Percentiles rank a stretch among this genome's conserved stretches.
Evolutionary conservation across 2,329 filamentous ascomycete species (phyloP).

Genomic region (Coleophoma cylindrospora): DNA sequence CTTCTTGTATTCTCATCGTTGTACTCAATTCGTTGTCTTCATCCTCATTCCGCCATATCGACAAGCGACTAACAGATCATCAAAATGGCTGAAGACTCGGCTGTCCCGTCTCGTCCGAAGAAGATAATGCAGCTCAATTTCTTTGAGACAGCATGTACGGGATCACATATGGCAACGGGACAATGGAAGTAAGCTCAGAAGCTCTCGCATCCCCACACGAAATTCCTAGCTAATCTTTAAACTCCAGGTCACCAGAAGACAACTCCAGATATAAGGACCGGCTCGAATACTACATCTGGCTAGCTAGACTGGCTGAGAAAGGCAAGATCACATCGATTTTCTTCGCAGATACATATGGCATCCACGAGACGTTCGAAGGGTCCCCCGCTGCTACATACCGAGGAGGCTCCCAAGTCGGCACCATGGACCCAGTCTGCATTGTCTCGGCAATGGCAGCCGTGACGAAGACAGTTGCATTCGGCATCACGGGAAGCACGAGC

Average conservation of each 20-base stretch:
- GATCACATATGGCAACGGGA: constrained; percentile 3
- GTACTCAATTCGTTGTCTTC: neutral
- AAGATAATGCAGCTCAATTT: constrained; percentile 8
- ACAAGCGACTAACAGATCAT: neutral
- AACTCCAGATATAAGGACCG: constrained; percentile 3
- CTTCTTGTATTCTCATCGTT: too few species aligned
- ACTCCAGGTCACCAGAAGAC: neutral
- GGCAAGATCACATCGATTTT: constrained; percentile 62
- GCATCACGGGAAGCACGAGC: constrained; percentile 60
- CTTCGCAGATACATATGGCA: constrained; percentile 55
- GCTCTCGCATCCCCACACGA: neutral
- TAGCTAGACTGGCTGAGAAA: constrained; percentile 53
- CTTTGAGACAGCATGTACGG: constrained; percentile 5
- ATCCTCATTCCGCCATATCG: neutral
- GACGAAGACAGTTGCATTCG: constrained; percentile 58
- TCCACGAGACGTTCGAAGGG: constrained; percentile 54
- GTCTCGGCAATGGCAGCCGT: constrained; percentile 63
- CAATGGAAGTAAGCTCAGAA: constrained; percentile 6
- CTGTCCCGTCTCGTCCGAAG: neutral
- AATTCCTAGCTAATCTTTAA: neutral
- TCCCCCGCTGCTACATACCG: constrained; percentile 40
- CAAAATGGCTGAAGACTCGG: neutral
- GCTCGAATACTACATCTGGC: constrained; percentile 11
- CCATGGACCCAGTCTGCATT: constrained; percentile 55
- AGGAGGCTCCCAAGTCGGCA: constrained; percentile 62